These are phyloP conservation scores for Aspergillus piperis DNA, from an alignment of 2,329 filamentous ascomycete genomes.

Conservation along the genomic window DNA sequence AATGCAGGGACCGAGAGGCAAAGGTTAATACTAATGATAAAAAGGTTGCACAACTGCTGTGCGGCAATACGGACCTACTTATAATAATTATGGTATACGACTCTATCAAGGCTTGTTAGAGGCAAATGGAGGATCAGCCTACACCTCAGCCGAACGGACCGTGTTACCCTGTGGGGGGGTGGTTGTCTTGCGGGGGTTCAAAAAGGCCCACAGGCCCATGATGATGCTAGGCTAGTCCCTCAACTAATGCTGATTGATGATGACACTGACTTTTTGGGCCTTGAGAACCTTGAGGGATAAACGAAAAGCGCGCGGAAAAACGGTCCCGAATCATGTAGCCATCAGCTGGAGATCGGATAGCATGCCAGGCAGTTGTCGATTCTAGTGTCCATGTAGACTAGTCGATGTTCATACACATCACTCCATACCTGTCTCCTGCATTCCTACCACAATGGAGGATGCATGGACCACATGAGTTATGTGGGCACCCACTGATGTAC, in stretches of 20 bases:
- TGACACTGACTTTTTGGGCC: neutral
- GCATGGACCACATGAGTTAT: neutral
- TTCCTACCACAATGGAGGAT: neutral
- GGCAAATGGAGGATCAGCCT: constrained; percentile 2
- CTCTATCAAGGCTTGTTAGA: neutral
- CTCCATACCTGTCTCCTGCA: neutral
- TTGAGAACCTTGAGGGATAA: constrained; percentile 5
- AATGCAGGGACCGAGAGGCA: neutral
- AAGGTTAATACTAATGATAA: neutral
- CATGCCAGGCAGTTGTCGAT: constrained; percentile 6
- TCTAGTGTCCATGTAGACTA: neutral
- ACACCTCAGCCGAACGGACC: constrained; percentile 9
- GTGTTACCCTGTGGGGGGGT: constrained; percentile 11
- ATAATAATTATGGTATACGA: neutral
- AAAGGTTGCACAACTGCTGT: neutral
- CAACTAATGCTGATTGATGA: neutral
- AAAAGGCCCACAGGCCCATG: constrained; percentile 3
- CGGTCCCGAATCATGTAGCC: constrained; percentile 3
- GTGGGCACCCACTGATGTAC: neutral
- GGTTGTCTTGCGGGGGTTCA: constrained; percentile 11
- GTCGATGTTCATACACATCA: neutral
- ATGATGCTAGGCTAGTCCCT: neutral
- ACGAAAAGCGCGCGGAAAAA: constrained; percentile 10
- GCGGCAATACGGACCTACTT: constrained; percentile 5
- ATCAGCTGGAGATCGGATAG: constrained; percentile 1